Base-by-base conservation (phyloP, 2,329 filamentous ascomycete genomes). In the Xylariaceae sp. region DNA sequence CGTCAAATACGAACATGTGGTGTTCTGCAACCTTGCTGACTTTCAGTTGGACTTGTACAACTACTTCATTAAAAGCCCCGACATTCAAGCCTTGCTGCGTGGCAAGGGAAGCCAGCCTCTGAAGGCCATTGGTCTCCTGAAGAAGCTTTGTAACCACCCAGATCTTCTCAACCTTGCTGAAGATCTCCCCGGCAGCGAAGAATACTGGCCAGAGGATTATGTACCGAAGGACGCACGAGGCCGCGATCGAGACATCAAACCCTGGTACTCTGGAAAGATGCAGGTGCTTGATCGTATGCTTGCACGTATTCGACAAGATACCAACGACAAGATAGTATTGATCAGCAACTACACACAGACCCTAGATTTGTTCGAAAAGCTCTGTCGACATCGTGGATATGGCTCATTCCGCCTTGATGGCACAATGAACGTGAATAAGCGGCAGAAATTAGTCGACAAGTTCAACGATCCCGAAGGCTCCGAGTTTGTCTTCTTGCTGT, bases 331-430 rank as follows among this genome's bases (percentile, higher is more conserved):
- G 72, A 99, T 99, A 64, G 94, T 99, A 12, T 82, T 99, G 51
- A 99, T 99, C 71, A 96, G 90, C 71, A 99, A 99, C 67, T 99
- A 97, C 72, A 99, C 94, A 0, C 89, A 94, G 63, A 99, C 94
- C 0, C 81, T 99, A 4, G 94, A 99, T 69, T 79, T 99, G 3
- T 97, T 99, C 66, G 92, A 96, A 61, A 87, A 85, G 56, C 81
- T 99, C 9, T 99, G 94, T 67, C 89, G 93, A 40, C 81, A 84
- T 51, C 88, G 91, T 14, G 82, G 80, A 2, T 99, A 99, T 65
- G 93, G 93, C 39, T 88, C 79, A 60, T 79, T 99, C 47, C 88
- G 94, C 28, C 86, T 99, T 3, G 94, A 99, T 65, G 94, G 95
- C 42, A 96, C 90, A 7, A 97, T 99, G 94, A 95, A 92, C 65